These are phyloP conservation scores for Silybum marianum DNA, from an alignment of 129 eudicot species.

Conservation along the genomic window DNA sequence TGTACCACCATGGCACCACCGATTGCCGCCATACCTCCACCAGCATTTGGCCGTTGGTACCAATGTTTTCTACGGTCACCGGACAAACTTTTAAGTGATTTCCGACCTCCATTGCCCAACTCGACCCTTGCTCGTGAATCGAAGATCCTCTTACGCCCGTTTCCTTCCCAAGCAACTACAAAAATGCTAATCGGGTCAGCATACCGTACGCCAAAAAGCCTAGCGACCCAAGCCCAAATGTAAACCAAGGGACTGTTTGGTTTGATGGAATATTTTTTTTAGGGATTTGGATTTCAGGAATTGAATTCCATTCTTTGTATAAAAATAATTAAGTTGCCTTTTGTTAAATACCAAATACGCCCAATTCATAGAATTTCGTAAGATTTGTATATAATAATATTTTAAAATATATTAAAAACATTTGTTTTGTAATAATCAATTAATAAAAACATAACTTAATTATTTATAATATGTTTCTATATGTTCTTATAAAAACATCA, in stretches of 20 bases:
- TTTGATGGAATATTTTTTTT: too few species aligned
- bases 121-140: constrained; percentile 73
- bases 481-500: too few species aligned
- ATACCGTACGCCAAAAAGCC: neutral
- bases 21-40: constrained; percentile 61
- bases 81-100: constrained; percentile 71
- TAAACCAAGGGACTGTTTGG: neutral
- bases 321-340: too few species aligned
- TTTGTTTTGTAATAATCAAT: too few species aligned
- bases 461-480: too few species aligned
- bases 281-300: too few species aligned
- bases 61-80: constrained; percentile 74
- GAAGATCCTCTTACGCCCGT: constrained; percentile 46
- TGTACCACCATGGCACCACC: neutral
- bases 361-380: too few species aligned
- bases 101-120: constrained; percentile 99
- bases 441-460: too few species aligned
- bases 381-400: too few species aligned
- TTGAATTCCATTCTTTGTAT: too few species aligned
- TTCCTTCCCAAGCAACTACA: constrained; percentile 62
- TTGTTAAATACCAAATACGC: too few species aligned
- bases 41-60: constrained; percentile 79
- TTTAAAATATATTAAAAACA: too few species aligned
- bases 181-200: neutral
- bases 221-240: neutral